Base-by-base conservation (phyloP, 176 grass and related monocot species). In the Rhynchospora tenuis region DNA sequence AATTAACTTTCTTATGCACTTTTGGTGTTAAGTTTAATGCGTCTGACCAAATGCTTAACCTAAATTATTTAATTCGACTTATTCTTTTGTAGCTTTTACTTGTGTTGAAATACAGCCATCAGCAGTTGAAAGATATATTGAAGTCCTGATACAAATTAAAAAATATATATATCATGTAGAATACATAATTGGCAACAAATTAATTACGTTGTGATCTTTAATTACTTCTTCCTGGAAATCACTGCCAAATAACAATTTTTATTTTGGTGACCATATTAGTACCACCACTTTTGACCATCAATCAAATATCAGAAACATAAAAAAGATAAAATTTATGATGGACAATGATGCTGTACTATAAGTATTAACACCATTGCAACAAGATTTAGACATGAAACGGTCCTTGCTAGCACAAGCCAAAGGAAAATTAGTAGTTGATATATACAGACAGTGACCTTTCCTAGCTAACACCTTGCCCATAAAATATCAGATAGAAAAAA, bases 1-100 rank as follows among this genome's bases (percentile, higher is more conserved):
- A 56, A 77, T 77, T 77, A 77, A 82, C 44, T 65, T 82, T 82
- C 78, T 47, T 62, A 44, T 63, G 78, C 57, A n/a, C 73, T 77
- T 77, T 77, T 77, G 14, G 16, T 77, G 73, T 29, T 52, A 56
- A 77, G 14, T 52, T 76, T 77, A 74, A 52, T 74, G 50, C 22
- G 2, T 74, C 46, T 77, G 73, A 16, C 46, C 22, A 52, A 52
- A 74, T 52, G 73, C 24, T 52, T 31, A 56, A 77, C 23, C 13
- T 56, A 55, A 52, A 51, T 56, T 31, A 46, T 71, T 7, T 2
- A 68, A 71, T 71, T 71, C 14, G 45, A 71, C 67, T 71, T 47
- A 46, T 71, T 22, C 67, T 46, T 71, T 71, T 71, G 67, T 71
- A 76, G 19, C 14, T 54, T 29, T 55, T 69, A 15, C 7, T 43